Conservation (phyloP, 2,329 filamentous ascomycete species). For the Akanthomyces dipterigenus region DNA sequence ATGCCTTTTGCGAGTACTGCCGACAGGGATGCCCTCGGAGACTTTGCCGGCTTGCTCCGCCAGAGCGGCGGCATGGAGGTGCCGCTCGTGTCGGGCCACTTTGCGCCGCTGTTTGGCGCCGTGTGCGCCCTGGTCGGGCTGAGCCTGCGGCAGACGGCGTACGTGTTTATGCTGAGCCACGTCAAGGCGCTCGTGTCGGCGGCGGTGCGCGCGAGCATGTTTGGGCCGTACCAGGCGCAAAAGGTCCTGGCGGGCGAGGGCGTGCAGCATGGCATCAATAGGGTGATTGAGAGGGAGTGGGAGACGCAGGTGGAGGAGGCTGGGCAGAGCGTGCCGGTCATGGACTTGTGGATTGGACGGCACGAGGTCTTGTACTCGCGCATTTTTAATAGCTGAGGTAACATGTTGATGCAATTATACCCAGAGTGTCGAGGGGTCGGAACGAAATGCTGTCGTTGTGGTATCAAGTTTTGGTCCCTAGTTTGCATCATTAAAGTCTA, state of each 20-base stretch:
- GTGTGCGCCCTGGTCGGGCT: constrained; percentile 58
- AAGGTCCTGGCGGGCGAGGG: constrained; percentile 57
- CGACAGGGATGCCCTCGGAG: constrained; percentile 25
- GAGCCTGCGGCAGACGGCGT: constrained; percentile 55
- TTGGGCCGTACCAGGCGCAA: constrained; percentile 77
- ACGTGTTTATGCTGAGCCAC: constrained; percentile 70
- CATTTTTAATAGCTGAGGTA: constrained; percentile 70
- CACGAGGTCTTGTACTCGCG: constrained; percentile 79
- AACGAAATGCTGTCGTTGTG: constrained; percentile 8
- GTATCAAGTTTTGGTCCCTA: constrained; percentile 24
- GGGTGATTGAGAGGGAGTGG: constrained; percentile 55
- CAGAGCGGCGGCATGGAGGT: constrained; percentile 21
- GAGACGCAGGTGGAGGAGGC: constrained; percentile 54
- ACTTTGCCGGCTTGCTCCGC: constrained; percentile 31
- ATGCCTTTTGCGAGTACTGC: constrained; percentile 20
- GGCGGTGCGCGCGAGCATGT: constrained; percentile 67
- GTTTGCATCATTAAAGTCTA: constrained; percentile 14
- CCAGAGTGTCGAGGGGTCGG: not conserved
- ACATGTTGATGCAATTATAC: not conserved
- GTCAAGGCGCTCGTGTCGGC: constrained; percentile 70
- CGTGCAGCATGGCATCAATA: constrained; percentile 51
- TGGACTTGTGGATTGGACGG: constrained; percentile 78
- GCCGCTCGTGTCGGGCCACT: constrained; percentile 53
- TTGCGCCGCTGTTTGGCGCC: constrained; percentile 64
- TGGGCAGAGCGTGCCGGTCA: constrained; percentile 66